phyloP scores from a whole-genome alignment of 495 filamentous ascomycete genomes.

The Tuber umbilicatum region DNA sequence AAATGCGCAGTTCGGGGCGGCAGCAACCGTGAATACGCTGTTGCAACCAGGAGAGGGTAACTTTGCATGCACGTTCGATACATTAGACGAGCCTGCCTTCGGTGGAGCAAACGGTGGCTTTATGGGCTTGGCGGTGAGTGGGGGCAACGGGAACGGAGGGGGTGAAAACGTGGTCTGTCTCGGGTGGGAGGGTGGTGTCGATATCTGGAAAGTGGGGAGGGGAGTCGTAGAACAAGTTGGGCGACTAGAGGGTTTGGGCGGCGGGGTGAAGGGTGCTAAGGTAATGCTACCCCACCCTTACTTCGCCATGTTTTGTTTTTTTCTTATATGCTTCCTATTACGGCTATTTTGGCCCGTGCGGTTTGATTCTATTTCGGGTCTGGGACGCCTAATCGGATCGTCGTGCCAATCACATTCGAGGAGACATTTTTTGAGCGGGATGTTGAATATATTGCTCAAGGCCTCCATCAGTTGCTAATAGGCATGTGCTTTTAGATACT shows the following conservation, averaged over 20 bases:
- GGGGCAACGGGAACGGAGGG: conserved; percentile 23
- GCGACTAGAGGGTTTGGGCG: conserved; percentile 37
- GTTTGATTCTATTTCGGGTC: background rate
- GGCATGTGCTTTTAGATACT: conserved; percentile 31
- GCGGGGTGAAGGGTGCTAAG: conserved; percentile 41
- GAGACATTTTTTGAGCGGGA: background rate
- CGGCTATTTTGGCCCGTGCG: background rate
- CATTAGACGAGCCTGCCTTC: conserved; percentile 34
- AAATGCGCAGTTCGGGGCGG: conserved; percentile 23
- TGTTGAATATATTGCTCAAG: background rate
- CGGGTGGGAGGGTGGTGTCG: conserved; percentile 41
- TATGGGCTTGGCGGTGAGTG: conserved; percentile 16
- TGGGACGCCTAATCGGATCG: background rate
- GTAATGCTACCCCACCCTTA: conserved; percentile 16
- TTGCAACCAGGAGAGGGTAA: conserved; percentile 33
- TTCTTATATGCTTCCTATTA: background rate
- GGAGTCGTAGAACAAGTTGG: conserved; percentile 38
- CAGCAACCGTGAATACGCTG: conserved; percentile 9
- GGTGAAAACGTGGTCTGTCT: conserved; percentile 41
- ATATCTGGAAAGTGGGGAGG: conserved; percentile 39
- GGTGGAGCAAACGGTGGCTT: conserved; percentile 16
- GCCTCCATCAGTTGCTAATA: conserved; percentile 14
- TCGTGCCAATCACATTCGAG: background rate
- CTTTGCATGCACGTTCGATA: conserved; percentile 40
- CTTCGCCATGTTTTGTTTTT: background rate